Conservation (phyloP, 1,284 basidiomycete genomes). For the Leccinum ponderosum region DNA sequence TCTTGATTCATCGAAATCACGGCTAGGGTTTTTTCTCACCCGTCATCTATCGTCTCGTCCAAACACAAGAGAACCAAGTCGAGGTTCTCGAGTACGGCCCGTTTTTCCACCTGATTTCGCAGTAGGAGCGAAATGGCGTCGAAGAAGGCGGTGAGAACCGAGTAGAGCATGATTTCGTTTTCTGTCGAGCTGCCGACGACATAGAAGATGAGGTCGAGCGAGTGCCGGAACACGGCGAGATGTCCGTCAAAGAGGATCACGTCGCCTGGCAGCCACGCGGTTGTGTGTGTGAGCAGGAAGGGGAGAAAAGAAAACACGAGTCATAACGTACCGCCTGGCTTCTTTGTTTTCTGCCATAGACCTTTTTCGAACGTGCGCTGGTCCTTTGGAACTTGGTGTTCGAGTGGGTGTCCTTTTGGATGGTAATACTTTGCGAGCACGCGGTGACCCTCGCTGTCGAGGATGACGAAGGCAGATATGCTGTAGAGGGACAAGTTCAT, state of each 20-base stretch:
- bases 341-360: slow-evolving; percentile 93
- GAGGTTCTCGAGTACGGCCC: slow-evolving; percentile 92
- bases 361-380: slow-evolving; percentile 96
- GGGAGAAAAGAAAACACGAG: slow-evolving; percentile 11
- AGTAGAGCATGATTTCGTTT: slow-evolving; percentile 96
- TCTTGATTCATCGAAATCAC: neutral
- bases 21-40: slow-evolving; percentile 51
- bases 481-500: slow-evolving; percentile 86
- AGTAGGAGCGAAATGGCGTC: slow-evolving; percentile 88
- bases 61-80: slow-evolving; percentile 92
- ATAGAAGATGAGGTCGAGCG: slow-evolving; percentile 95
- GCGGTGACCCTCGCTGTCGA: slow-evolving; percentile 93
- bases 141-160: slow-evolving; percentile 80
- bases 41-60: slow-evolving; percentile 98
- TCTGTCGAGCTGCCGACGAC: slow-evolving; percentile 87
- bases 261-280: slow-evolving; percentile 61
- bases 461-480: slow-evolving; percentile 84
- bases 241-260: slow-evolving; percentile 93
- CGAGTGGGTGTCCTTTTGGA: slow-evolving; percentile 66
- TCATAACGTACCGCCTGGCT: slow-evolving; percentile 72
- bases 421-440: slow-evolving; percentile 96
- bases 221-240: slow-evolving; percentile 92
- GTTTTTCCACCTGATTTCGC: slow-evolving; percentile 93
- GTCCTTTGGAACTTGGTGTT: slow-evolving; percentile 75
- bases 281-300: slow-evolving; percentile 1